These are phyloP conservation scores for Cercospora janseana DNA, from an alignment of 2,329 filamentous ascomycete species.

Conservation along the genomic window DNA sequence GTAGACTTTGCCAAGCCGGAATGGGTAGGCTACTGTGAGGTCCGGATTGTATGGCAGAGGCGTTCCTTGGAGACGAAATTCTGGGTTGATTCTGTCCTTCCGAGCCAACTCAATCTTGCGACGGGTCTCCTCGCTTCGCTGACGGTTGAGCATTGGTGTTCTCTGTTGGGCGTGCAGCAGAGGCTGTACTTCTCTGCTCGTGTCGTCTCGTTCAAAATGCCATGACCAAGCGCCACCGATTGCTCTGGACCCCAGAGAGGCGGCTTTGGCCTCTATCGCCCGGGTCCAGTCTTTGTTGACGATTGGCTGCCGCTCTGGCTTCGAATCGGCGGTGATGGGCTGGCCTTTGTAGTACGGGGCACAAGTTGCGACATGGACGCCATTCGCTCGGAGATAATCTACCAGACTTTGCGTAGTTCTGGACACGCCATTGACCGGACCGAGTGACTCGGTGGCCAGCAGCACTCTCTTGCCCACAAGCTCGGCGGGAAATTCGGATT, in stretches of 20 bases:
- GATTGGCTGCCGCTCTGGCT: slow-evolving; percentile 31
- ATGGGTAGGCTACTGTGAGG: slow-evolving; percentile 67
- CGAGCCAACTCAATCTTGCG: slow-evolving; percentile 33
- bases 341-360: slow-evolving; percentile 59
- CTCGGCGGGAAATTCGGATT: slow-evolving; percentile 41
- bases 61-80: slow-evolving; percentile 62
- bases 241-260: slow-evolving; percentile 35
- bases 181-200: slow-evolving; percentile 22
- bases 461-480: slow-evolving; percentile 63
- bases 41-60: slow-evolving; percentile 70
- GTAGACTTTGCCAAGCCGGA: slow-evolving; percentile 62
- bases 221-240: slow-evolving; percentile 38
- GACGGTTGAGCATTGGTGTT: slow-evolving; percentile 33
- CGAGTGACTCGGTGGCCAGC: slow-evolving; percentile 69
- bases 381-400: slow-evolving; percentile 63
- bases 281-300: slow-evolving; percentile 39
- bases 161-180: slow-evolving; percentile 21
- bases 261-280: slow-evolving; percentile 35
- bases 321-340: slow-evolving; percentile 43
- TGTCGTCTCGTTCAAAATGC: slow-evolving; percentile 33
- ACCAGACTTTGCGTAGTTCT: slow-evolving; percentile 68
- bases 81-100: slow-evolving; percentile 42
- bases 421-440: slow-evolving; percentile 71
- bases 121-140: slow-evolving; percentile 29
- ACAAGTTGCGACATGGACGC: slow-evolving; percentile 64